Evolutionary conservation across 441 rosid genomes (phyloP).

Genomic region (Pelargonium australe): DNA sequence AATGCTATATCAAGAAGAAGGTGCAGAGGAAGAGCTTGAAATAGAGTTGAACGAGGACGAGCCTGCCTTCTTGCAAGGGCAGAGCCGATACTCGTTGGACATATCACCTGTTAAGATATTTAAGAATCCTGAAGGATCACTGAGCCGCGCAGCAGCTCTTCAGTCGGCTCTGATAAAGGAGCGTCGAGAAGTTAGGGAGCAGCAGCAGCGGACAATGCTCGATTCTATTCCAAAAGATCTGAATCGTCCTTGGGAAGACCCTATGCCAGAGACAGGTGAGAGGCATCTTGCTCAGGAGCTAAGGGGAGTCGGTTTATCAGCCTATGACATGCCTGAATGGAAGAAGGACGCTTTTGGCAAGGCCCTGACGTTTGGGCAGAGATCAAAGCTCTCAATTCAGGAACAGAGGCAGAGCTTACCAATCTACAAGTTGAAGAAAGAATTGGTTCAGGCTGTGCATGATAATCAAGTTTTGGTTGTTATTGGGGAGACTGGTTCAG

Average conservation of each 20-base stretch:
- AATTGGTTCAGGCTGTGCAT: conserved; percentile 74
- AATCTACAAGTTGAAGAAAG: conserved; percentile 73
- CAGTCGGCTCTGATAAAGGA: conserved; percentile 87
- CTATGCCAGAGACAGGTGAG: conserved; percentile 91
- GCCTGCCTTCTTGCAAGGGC: conserved; percentile 83
- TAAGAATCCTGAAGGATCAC: conserved; percentile 83
- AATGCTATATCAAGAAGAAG: conserved; percentile 72
- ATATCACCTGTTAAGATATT: conserved; percentile 88
- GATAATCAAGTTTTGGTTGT: conserved; percentile 82
- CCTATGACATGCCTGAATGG: conserved; percentile 90
- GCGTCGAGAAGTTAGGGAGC: conserved; percentile 72
- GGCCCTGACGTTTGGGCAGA: conserved; percentile 65
- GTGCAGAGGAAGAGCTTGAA: conserved; percentile 92
- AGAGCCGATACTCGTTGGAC: conserved; percentile 73
- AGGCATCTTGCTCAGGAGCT: conserved; percentile 90
- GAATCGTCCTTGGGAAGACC: conserved; percentile 89
- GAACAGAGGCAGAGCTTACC: conserved; percentile 88
- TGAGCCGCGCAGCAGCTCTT: conserved; percentile 89
- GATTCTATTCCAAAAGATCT: conserved; percentile 84
- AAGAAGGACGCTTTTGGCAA: conserved; percentile 80
- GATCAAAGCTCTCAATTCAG: conserved; percentile 77
- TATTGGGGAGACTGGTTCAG: conserved; percentile 88
- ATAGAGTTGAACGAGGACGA: conserved; percentile 82
- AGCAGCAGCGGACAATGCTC: conserved; percentile 78
- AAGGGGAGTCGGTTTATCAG: conserved; percentile 75